Conservation (phyloP, 2,329 filamentous ascomycete species). For the Trichoderma brevicompactum region DNA sequence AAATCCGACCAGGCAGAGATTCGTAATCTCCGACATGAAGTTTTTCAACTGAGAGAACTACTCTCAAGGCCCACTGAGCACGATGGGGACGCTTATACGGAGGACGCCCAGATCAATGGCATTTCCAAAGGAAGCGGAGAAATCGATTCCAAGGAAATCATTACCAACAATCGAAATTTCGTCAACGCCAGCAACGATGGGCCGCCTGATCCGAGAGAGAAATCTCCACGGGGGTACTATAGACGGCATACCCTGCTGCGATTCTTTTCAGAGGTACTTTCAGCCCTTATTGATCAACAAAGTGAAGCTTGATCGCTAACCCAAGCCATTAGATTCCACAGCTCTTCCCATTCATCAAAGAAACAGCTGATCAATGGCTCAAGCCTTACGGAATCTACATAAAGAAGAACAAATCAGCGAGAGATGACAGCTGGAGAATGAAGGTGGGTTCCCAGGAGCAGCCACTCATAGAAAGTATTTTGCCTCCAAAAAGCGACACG, state of each 20-base stretch:
- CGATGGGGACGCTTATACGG: background rate
- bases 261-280: conserved; percentile 21
- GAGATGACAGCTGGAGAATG: conserved; percentile 12
- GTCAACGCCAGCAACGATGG: background rate
- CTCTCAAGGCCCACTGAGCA: background rate
- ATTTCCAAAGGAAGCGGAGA: background rate
- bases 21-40: conserved; percentile 7
- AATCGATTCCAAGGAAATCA: background rate
- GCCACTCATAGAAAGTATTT: background rate
- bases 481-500: conserved; percentile 18
- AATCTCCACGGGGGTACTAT: conserved; percentile 21
- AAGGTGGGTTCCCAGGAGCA: conserved; percentile 14
- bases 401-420: conserved; percentile 13
- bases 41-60: conserved; percentile 9
- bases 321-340: background rate
- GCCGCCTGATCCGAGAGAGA: conserved; percentile 18
- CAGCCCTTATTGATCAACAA: fast-evolving
- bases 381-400: conserved; percentile 21
- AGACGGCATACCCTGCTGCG: conserved; percentile 13
- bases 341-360: conserved; percentile 22
- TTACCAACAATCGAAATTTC: background rate
- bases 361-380: conserved; percentile 19
- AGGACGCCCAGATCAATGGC: background rate
- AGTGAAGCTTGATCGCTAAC: background rate
- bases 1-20: conserved; percentile 16